These are phyloP conservation scores for Pecoramyces ruminantium DNA, from an alignment of 192 early-diverging fungal species.

Conservation along the genomic window DNA sequence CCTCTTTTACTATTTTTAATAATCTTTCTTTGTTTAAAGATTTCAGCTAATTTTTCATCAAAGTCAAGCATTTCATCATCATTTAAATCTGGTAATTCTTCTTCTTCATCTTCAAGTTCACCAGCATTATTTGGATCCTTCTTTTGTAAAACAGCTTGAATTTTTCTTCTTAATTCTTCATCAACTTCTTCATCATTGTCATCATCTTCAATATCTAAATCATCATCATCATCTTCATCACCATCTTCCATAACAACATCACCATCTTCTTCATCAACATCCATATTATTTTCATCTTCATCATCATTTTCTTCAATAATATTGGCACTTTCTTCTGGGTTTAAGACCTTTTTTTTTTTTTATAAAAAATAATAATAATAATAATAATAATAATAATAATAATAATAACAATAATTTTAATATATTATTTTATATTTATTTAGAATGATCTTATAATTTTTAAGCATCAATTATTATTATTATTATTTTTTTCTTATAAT, in stretches of 20 bases:
- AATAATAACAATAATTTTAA: too few species aligned
- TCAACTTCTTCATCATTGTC: constrained; percentile 43
- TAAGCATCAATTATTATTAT: constrained; percentile 3
- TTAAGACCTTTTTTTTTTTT: background rate
- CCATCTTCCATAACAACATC: constrained; percentile 19
- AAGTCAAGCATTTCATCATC: constrained; percentile 80
- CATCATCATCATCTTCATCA: constrained; percentile 24
- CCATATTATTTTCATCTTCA: constrained; percentile 12
- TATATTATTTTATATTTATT: background rate
- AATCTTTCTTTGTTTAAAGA: constrained; percentile 70
- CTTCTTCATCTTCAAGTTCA: constrained; percentile 24
- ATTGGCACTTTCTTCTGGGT: constrained; percentile 4
- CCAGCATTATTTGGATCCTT: constrained; percentile 30
- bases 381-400: too few species aligned
- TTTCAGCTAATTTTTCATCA: constrained; percentile 83
- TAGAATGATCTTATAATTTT: constrained; percentile 2
- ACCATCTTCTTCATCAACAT: constrained; percentile 22
- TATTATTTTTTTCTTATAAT: constrained; percentile 29
- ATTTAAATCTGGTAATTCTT: constrained; percentile 16
- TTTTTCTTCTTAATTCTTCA: constrained; percentile 56
- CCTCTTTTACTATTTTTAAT: constrained; percentile 61
- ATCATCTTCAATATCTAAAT: constrained; percentile 21
- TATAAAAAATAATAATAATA: too few species aligned
- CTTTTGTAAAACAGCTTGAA: constrained; percentile 28
- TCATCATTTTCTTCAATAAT: constrained; percentile 15